phyloP scores from a whole-genome alignment of 2,329 filamentous ascomycete genomes.

The Pleoardoris graminearum region DNA sequence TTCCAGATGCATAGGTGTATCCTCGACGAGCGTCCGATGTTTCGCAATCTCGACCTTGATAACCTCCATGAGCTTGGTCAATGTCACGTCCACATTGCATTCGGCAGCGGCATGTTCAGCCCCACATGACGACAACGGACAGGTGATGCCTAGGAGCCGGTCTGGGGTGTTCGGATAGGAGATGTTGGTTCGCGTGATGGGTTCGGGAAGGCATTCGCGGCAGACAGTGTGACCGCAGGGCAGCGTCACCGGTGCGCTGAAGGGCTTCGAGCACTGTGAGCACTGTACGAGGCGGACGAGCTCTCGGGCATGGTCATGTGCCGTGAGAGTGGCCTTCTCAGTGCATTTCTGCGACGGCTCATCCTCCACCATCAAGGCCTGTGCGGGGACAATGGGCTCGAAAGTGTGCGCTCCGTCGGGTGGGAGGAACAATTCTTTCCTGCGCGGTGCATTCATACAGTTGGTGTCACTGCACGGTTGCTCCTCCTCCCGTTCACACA shows the following conservation, averaged over 20 bases:
- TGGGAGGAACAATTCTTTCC: conserved; percentile 39
- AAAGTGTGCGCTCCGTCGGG: conserved; percentile 39
- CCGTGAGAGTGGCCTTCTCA: conserved; percentile 48
- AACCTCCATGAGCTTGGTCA: conserved; percentile 69
- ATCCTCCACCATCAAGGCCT: conserved; percentile 51
- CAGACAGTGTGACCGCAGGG: conserved; percentile 84
- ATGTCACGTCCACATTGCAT: conserved; percentile 74
- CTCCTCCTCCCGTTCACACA: conserved; percentile 23
- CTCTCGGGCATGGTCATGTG: conserved; percentile 61
- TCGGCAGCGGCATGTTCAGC: conserved; percentile 76
- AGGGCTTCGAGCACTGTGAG: conserved; percentile 68
- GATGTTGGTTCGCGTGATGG: conserved; percentile 68
- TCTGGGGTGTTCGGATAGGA: conserved; percentile 74
- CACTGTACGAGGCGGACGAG: conserved; percentile 80
- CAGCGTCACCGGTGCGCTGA: conserved; percentile 71
- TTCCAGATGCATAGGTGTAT: conserved; percentile 47
- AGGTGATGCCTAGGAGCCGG: conserved; percentile 71
- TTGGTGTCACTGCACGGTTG: conserved; percentile 17
- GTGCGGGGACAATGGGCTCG: conserved; percentile 26
- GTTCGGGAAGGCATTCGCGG: conserved; percentile 70
- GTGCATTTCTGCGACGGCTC: conserved; percentile 36
- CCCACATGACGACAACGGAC: conserved; percentile 68
- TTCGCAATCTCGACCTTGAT: conserved; percentile 55
- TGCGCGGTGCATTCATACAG: conserved; percentile 45
- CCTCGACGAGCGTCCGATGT: conserved; percentile 37